These are phyloP conservation scores for Starmerella apis DNA, from an alignment of 805 yeast species.

Conservation along the genomic window DNA sequence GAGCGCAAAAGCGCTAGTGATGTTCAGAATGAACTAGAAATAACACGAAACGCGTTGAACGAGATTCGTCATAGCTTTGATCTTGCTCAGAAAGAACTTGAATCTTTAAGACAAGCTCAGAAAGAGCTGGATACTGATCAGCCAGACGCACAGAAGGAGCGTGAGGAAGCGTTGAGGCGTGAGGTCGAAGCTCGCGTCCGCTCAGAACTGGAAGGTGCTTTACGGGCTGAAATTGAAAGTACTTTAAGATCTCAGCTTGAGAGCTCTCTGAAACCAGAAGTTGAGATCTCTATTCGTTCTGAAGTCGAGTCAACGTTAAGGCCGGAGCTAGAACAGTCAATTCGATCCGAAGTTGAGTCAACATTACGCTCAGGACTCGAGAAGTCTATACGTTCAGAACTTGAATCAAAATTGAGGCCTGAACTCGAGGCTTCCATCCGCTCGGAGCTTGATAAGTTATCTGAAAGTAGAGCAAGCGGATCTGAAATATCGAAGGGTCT, in stretches of 20 bases:
- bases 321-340: neutral
- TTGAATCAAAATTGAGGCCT: neutral
- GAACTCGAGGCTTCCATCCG: neutral
- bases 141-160: neutral
- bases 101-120: neutral
- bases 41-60: neutral
- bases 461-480: neutral
- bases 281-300: neutral
- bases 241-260: neutral
- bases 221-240: conserved; percentile 6
- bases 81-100: neutral
- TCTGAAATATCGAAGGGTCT: too few relatives aligned
- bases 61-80: neutral
- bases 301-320: neutral
- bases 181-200: neutral
- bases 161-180: neutral
- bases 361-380: neutral
- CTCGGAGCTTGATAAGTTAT: neutral
- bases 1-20: neutral
- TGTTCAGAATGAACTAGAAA: neutral
- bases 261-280: neutral
- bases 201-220: neutral
- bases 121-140: neutral
- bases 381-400: neutral
- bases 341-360: neutral